These are phyloP conservation scores for Polyporus tsugae DNA, from an alignment of 1,284 basidiomycete species.

Conservation along the genomic window DNA sequence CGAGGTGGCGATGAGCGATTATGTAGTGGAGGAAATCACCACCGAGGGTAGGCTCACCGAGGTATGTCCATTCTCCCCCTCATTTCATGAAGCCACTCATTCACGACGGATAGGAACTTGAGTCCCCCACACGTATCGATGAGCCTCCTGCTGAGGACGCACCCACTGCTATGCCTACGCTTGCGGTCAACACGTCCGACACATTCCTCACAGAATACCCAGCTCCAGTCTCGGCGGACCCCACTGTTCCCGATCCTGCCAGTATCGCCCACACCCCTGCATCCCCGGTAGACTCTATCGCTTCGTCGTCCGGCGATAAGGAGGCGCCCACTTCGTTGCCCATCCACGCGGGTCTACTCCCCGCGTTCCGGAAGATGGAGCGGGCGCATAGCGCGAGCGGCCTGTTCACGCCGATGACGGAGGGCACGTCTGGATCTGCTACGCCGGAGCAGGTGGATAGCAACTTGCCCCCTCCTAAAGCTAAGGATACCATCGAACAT, in stretches of 20 bases:
- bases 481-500: not conserved
- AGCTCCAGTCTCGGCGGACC: slow-evolving; percentile 52
- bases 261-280: slow-evolving; percentile 37
- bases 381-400: slow-evolving; percentile 37
- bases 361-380: slow-evolving; percentile 22
- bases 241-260: slow-evolving; percentile 50
- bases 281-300: slow-evolving; percentile 21
- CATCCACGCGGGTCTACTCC: slow-evolving; percentile 24
- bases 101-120: slow-evolving; percentile 30
- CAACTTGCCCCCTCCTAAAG: not conserved
- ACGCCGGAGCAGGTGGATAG: slow-evolving; percentile 19
- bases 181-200: not conserved
- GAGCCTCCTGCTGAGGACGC: not conserved
- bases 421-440: slow-evolving; percentile 32
- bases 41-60: slow-evolving; percentile 38
- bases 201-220: slow-evolving; percentile 37
- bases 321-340: slow-evolving; percentile 15
- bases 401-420: slow-evolving; percentile 41
- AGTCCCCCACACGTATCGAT: slow-evolving; percentile 6
- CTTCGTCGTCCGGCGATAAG: slow-evolving; percentile 18
- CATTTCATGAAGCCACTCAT: not conserved
- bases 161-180: not conserved
- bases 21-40: slow-evolving; percentile 39
- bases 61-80: slow-evolving; percentile 30
- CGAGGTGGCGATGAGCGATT: slow-evolving; percentile 19